These are phyloP conservation scores for Heliophila coronopifolia DNA, from an alignment of 441 rosid species.

Conservation along the genomic window DNA sequence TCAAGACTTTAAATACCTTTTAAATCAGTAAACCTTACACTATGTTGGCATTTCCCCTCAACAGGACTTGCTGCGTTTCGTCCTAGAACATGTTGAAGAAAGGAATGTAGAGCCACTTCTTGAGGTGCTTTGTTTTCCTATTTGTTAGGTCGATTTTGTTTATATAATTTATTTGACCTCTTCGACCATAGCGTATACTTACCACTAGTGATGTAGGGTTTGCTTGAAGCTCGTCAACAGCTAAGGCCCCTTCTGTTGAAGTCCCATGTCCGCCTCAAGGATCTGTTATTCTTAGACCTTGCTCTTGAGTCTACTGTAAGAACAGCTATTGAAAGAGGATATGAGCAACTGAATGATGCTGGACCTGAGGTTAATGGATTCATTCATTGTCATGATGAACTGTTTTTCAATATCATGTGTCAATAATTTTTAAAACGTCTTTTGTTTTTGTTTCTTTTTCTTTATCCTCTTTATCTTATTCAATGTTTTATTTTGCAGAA, in stretches of 20 bases:
- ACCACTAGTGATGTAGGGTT: conserved; percentile 46
- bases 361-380: conserved; percentile 66
- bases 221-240: conserved; percentile 97
- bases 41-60: conserved; percentile 20
- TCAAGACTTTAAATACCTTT: neutral
- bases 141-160: neutral
- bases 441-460: conserved; percentile 6
- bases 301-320: conserved; percentile 95
- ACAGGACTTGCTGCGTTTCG: conserved; percentile 83
- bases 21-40: conserved; percentile 14
- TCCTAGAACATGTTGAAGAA: conserved; percentile 78
- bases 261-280: conserved; percentile 77
- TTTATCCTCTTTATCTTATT: conserved; percentile 4
- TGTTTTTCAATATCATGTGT: conserved; percentile 12
- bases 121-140: conserved; percentile 47
- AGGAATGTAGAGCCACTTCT: conserved; percentile 82
- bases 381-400: conserved; percentile 1
- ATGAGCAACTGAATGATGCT: conserved; percentile 68
- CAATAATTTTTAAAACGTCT: neutral
- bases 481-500: conserved; percentile 47
- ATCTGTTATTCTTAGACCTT: conserved; percentile 81
- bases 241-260: conserved; percentile 65
- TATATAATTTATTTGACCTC: neutral
- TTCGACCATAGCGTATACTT: conserved; percentile 1
- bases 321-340: conserved; percentile 94